phyloP scores from a whole-genome alignment of 1,139 yeast species.

The Scheffersomyces insectosa region DNA sequence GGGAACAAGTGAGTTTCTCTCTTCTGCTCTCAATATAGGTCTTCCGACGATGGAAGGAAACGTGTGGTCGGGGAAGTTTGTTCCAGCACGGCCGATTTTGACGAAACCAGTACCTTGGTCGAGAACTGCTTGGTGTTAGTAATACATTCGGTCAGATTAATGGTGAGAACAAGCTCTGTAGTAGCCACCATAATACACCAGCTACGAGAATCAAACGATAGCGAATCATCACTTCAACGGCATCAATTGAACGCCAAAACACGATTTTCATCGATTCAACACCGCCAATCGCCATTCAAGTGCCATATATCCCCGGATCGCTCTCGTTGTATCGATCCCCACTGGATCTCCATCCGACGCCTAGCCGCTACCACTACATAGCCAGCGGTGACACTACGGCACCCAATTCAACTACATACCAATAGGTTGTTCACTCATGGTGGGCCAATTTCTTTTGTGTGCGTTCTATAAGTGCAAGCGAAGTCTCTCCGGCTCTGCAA shows the following conservation, averaged over 20 bases:
- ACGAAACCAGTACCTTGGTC: slow-evolving; percentile 99
- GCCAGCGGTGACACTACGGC: background rate
- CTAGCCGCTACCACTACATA: background rate
- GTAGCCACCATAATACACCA: background rate
- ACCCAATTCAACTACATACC: slow-evolving; percentile 41
- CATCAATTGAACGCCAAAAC: background rate
- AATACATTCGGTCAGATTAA: background rate
- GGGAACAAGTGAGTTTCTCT: slow-evolving; percentile 58
- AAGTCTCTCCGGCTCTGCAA: too few species aligned
- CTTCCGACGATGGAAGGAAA: slow-evolving; percentile 98
- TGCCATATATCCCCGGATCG: too few species aligned
- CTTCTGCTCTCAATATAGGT: slow-evolving; percentile 96
- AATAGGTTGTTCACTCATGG: slow-evolving; percentile 52
- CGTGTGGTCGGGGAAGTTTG: slow-evolving; percentile 97
- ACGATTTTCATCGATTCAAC: too few species aligned
- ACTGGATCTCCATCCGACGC: too few species aligned
- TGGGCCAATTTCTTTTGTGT: slow-evolving; percentile 8
- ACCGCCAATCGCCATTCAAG: too few species aligned
- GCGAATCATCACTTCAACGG: background rate
- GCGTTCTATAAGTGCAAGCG: background rate
- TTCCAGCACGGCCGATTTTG: slow-evolving; percentile 93
- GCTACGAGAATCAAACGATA: background rate
- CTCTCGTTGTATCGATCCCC: too few species aligned
- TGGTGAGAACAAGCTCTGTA: background rate
- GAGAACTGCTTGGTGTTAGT: slow-evolving; percentile 55